Evolutionary conservation across 495 filamentous ascomycete species (phyloP), one percentile per base, ranked within the genome.

Genomic region (Evansstolkia leycettana): DNA sequence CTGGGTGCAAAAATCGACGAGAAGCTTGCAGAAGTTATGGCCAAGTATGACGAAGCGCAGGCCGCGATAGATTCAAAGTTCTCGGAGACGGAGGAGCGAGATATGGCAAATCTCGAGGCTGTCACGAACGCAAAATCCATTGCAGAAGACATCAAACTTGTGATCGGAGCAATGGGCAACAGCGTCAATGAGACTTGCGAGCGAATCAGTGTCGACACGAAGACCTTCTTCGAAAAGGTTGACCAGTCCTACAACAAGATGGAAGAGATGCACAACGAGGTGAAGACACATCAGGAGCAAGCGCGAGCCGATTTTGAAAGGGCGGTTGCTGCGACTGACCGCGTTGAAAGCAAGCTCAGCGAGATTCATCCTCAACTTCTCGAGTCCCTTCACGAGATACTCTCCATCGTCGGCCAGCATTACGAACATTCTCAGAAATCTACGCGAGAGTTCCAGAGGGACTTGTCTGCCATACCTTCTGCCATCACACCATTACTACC

Each of bases 281-380:
- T 58, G 34, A 89, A 81, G 59, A 63, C 72, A 2, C 81, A 87
- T 43, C 83, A 90, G 42, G 70, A 82, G 42, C 72, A 80, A 26
- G 84, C 84, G 2, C 72, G 82, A 3, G 81, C 80, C 15, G 79
- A 90, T 44, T 64, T 85, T 33, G 73, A 79, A 38, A 76, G 82
- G 45, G 71, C 76, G 3, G 60, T 84, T 17, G 69, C 68, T 42
- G 72, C 76, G 2, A 73, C 94, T 13, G 83, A 83, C 33, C 76
- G 73, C 30, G 67, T 94, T 1, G 83, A 89, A 37, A 75, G 66
- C 34, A 70, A 86, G 33, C 66, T 88, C 7, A 68, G 70, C 5
- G 85, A 93, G 50, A 82, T 80, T 53, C 76, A 93, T 37, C 88
- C 88, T 3, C 81, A 86, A 52, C 79, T 94, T 34, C 64, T 93